These are phyloP conservation scores for Arxiozyma telluris DNA, from an alignment of 1,139 yeast genomes.

Conservation along the genomic window DNA sequence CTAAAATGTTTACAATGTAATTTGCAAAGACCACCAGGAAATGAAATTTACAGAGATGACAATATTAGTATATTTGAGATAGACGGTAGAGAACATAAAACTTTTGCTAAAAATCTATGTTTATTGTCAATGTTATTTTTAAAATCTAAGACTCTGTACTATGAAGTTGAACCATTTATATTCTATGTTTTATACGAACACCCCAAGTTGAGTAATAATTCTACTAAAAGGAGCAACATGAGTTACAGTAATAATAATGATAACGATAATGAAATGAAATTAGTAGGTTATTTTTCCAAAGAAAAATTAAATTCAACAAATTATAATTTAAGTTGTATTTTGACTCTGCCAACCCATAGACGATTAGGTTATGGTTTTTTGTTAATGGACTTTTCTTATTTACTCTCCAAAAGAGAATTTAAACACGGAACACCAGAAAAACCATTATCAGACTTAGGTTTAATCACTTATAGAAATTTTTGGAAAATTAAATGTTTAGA, in stretches of 20 bases:
- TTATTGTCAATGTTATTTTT: constrained; percentile 79
- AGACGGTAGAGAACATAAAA: constrained; percentile 77
- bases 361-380: constrained; percentile 84
- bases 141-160: constrained; percentile 83
- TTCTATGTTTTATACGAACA: constrained; percentile 81
- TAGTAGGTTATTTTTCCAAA: constrained; percentile 88
- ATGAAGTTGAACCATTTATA: constrained; percentile 91
- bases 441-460: constrained; percentile 81
- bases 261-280: constrained; percentile 37
- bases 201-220: constrained; percentile 17
- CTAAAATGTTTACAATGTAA: constrained; percentile 43
- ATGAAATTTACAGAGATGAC: constrained; percentile 73
- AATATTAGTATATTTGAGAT: constrained; percentile 75
- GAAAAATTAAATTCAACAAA: constrained; percentile 69
- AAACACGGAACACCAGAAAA: constrained; percentile 91
- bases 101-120: constrained; percentile 84
- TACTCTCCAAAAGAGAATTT: constrained; percentile 63
- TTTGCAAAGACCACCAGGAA: constrained; percentile 72
- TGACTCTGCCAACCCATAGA: constrained; percentile 82
- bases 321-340: constrained; percentile 81
- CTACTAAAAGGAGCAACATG: no score
- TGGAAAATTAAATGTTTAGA: constrained; percentile 62
- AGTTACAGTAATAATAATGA: constrained; percentile 10
- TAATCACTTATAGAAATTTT: constrained; percentile 75
- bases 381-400: constrained; percentile 80